Base-by-base conservation (phyloP, 169 alveolate genomes). In the Hepatocystis sp. region DNA sequence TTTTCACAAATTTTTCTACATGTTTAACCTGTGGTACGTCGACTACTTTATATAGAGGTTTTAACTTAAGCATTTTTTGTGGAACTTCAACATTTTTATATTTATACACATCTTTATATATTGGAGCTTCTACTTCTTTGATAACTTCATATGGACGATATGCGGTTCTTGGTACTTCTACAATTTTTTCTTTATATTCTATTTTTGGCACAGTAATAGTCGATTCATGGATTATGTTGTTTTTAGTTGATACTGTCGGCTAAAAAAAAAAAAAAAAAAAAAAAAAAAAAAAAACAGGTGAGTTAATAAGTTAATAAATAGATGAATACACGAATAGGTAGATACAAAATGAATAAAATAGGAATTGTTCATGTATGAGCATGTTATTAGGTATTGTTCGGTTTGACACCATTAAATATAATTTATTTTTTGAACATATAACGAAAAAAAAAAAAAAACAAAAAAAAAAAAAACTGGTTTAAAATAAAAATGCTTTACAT, bases 221-320 rank as follows among this genome's bases (percentile, higher is more conserved):
- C 15, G 89, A 61, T 61, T 78, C 89, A 23, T 78, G 89, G 10
- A 78, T 44, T 46, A 78, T 78, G 61, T 78, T 78, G 23, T 78
- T 78, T 4, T 11, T 56, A n/a, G 84, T 46, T 15, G 21, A 61
- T 39, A 34, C 58, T 30, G 7, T 40, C 8, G 67, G 13, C 89
- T 78, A 36, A 36, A 10, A 36, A 36, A 39, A 27, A 10, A 51
- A 42, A 21, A 30, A 13, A 5, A 36, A 10, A 36, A 36, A 36
- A 36, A 36, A 5, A 36, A 36, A 10, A 36, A 36, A 36, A 36
- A 5, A 36, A 10, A 36, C 15, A 36, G 47, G 47, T 36, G 47
- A 36, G 10, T 36, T 36, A 36, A n/a, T n/a, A n/a, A n/a, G n/a
- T n/a, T n/a, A n/a, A n/a, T n/a, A n/a, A n/a, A n/a, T n/a, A n/a